Conservation (phyloP, 768 basidiomycete genomes). For the Inosperma sp. region DNA sequence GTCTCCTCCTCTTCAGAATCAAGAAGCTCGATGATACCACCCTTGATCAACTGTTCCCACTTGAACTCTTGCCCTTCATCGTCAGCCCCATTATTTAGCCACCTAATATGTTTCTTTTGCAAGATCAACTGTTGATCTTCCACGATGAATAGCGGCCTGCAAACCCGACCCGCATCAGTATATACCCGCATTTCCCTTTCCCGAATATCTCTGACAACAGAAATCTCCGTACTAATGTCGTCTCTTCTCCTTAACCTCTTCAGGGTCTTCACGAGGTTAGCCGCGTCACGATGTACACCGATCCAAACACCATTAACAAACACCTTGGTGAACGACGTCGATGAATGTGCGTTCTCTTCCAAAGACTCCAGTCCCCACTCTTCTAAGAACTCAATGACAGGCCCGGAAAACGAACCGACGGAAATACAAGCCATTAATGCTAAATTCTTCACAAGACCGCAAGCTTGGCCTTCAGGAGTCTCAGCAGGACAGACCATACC, state of each 20-base stretch:
- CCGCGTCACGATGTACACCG: slow-evolving; percentile 95
- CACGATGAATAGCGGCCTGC: slow-evolving; percentile 95
- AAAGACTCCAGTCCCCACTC: slow-evolving; percentile 97
- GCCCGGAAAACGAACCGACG: slow-evolving; percentile 91
- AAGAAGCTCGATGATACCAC: slow-evolving; percentile 87
- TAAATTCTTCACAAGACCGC: slow-evolving; percentile 97
- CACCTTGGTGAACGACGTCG: slow-evolving; percentile 86
- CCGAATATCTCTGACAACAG: slow-evolving; percentile 95
- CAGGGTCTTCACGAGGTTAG: slow-evolving; percentile 88
- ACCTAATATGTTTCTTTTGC: slow-evolving; percentile 79
- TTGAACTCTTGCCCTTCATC: slow-evolving; percentile 65
- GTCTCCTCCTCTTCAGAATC: slow-evolving; percentile 99
- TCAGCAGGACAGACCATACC: slow-evolving; percentile 99
- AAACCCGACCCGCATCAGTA: slow-evolving; percentile 95
- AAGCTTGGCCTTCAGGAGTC: slow-evolving; percentile 99
- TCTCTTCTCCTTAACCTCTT: slow-evolving; percentile 90
- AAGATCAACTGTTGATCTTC: slow-evolving; percentile 82
- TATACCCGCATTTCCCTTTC: slow-evolving; percentile 92
- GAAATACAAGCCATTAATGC: slow-evolving; percentile 98
- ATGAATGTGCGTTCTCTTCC: slow-evolving; percentile 87
- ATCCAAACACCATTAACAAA: slow-evolving; percentile 99
- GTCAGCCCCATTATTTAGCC: slow-evolving; percentile 54
- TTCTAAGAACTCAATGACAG: slow-evolving; percentile 96
- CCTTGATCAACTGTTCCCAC: slow-evolving; percentile 82
- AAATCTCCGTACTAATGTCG: slow-evolving; percentile 94